Base-by-base conservation (phyloP, 2,329 filamentous ascomycete genomes). In the Colletotrichum navitas region DNA sequence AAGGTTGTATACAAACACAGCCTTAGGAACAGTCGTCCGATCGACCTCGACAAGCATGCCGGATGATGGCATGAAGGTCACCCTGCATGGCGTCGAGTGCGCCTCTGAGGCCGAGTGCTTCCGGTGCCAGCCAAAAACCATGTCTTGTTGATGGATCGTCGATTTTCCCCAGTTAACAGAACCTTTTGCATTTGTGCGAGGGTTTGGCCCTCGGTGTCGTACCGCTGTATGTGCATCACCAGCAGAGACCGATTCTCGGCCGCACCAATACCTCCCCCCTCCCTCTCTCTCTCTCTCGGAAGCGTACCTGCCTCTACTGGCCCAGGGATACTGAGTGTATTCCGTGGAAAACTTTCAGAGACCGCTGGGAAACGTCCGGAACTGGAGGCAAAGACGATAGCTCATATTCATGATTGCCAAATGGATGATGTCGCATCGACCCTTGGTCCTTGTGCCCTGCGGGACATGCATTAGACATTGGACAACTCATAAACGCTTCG, bases 391-490 rank as follows among this genome's bases (percentile, higher is more conserved):
- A 54, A 68, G 64, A 49, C 59, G 69, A 71, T 45, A 60, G 66
- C 65, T 71, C 69, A 68, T 55, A 60, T 71, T 71, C 34, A n/a
- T 12, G 21, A 43, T 45, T 69, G 54, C 54, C 54, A 55, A 71
- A 71, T 71, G 54, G 47, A 69, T n/a, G n/a, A 49, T 39, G 65
- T 21, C 65, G 65, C 69, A 71, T 71, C 65, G 47, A 71, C 59
- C 60, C 69, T 55, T 36, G 69, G 65, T 43, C 69, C 69, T 73
- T 69, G 63, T 47, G 72, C 45, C 68, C 72, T 74, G 63, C 63
- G 61, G 64, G 73, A 71, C 66, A 60, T 75, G 74, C 74, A 74
- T 71, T 61, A 75, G 70, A 63, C 47, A 58, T 63, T 73, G 67
- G 65, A 73, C 73, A 75, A 63, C 70, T 75, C 73, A 74, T 45